These are phyloP conservation scores for Dryadomyces quercivorus DNA, from an alignment of 2,329 filamentous ascomycete genomes.

Conservation along the genomic window DNA sequence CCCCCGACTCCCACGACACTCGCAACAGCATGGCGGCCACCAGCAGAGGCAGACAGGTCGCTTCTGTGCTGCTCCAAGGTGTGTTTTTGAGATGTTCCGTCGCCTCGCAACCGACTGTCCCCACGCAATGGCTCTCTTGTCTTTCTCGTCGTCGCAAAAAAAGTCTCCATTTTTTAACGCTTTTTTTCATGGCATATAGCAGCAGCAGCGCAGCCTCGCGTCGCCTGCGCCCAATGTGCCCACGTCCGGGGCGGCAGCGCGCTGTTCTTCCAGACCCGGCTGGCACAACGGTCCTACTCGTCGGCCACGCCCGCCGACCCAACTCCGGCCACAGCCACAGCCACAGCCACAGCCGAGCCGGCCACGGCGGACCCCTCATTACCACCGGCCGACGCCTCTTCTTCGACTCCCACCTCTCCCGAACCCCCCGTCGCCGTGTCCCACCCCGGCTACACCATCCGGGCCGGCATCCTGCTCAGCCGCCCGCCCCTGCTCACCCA, in stretches of 20 bases:
- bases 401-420: constrained; percentile 12
- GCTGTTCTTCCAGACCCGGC: background rate
- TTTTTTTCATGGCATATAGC: background rate
- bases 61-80: constrained; percentile 39
- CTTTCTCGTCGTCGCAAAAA: background rate
- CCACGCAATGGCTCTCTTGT: background rate
- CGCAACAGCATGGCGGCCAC: constrained; percentile 37
- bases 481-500: constrained; percentile 81
- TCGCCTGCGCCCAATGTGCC: constrained; percentile 22
- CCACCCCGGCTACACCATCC: constrained; percentile 31
- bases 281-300: constrained; percentile 21
- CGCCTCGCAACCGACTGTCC: background rate
- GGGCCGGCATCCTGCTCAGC: constrained; percentile 67
- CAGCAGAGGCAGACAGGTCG: constrained; percentile 41
- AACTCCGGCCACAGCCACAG: no score
- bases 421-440: constrained; percentile 7
- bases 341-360: no score
- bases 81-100: background rate
- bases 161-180: background rate
- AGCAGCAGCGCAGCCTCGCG: constrained; percentile 3
- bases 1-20: background rate
- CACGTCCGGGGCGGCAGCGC: constrained; percentile 1
- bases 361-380: constrained; percentile 15
- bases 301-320: no score
- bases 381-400: constrained; percentile 18